Base-by-base conservation (phyloP, 129 eudicot genomes). In the Pittosporum tobira region DNA sequence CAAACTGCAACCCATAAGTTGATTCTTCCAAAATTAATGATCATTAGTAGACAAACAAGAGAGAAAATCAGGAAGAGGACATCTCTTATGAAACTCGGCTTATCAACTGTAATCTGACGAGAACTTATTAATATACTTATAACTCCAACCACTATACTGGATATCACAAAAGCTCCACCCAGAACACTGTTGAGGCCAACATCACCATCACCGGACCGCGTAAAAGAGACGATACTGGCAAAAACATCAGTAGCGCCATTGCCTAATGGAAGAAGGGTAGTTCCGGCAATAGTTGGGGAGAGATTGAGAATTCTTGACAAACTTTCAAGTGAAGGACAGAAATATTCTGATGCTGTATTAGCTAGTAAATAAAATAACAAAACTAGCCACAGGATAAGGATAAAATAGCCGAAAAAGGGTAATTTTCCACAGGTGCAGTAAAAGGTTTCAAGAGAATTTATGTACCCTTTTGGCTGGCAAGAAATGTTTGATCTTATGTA, bases 181-280 rank as follows among this genome's bases (percentile, higher is more conserved):
- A 84, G 63, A 3, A 84, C 78, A 40, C 85, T 69, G 64, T 75
- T 84, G 12, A 84, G 71, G 61, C 94, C 94, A 38, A 84, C 82
- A 31, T 69, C 78, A 11, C 75, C 84, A 56, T 75, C 78, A 10
- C 69, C 56, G 31, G 84, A 64, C 14, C 78, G 57, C 2, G 84
- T 69, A 48, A 84, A 84, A 15, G 94, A 75, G 14, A 81, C 71
- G 1, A 84, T 40, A 57, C 83, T 81, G 2, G 88, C 56, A 58
- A 84, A 66, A 10, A 84, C 94, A 19, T 84, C 94, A 1, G 77
- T 66, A 11, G 88, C 78, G 20, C 94, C 88, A 53, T 84, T 84
- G 4, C 88, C 94, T 4, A 84, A 59, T 8, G 88, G 94, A 51
- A 84, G 88, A n/a, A 84, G 79, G 20, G 85, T 84, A 22, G 88